These are phyloP conservation scores for Ramichloridium luteum DNA, from an alignment of 2,329 filamentous ascomycete genomes.

Conservation along the genomic window DNA sequence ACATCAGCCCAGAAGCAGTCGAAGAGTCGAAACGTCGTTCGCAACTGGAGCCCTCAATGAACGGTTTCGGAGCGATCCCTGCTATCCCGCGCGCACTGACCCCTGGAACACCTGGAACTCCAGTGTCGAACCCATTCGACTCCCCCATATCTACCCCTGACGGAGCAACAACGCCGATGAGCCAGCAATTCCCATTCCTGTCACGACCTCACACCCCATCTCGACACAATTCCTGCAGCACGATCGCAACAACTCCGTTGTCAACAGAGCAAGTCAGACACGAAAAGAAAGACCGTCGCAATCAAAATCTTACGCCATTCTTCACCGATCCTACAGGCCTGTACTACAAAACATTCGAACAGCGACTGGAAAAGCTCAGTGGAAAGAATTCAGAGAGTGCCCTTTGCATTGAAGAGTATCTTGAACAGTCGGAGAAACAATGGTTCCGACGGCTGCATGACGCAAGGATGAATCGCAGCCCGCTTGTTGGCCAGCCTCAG, in stretches of 20 bases:
- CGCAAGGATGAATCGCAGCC: constrained; percentile 43
- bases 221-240: constrained; percentile 12
- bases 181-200: constrained; percentile 17
- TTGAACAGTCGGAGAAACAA: constrained; percentile 53
- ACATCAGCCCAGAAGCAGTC: constrained; percentile 21
- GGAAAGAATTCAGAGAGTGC: constrained; percentile 46
- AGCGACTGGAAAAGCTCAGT: constrained; percentile 43
- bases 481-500: not conserved
- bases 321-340: constrained; percentile 54
- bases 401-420: constrained; percentile 53
- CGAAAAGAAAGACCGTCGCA: constrained; percentile 48
- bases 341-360: constrained; percentile 47
- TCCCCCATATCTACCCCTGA: constrained; percentile 11
- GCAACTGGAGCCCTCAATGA: constrained; percentile 20
- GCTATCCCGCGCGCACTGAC: no score
- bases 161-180: constrained; percentile 13
- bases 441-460: constrained; percentile 51
- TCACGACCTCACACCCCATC: constrained; percentile 18
- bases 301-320: constrained; percentile 55
- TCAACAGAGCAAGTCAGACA: constrained; percentile 47
- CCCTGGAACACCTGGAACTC: constrained; percentile 19
- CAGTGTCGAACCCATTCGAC: constrained; percentile 10
- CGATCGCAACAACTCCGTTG: constrained; percentile 27
- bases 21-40: constrained; percentile 22
- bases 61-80: no score